Conservation (phyloP, 495 filamentous ascomycete species). For the Ascodesmis nigricans region DNA sequence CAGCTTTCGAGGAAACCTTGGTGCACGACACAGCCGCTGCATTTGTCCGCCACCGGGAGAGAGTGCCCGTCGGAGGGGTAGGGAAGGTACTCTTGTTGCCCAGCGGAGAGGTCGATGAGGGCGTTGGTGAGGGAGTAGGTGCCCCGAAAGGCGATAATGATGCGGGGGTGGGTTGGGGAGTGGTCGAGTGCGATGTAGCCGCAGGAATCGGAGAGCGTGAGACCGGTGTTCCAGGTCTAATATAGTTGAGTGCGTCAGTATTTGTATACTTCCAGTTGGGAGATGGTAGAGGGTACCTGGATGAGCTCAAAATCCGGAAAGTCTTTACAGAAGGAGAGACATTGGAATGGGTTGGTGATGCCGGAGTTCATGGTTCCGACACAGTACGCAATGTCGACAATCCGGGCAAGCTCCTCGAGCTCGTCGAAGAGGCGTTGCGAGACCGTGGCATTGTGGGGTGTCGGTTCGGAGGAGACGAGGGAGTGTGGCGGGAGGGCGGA, state of each 20-base stretch:
- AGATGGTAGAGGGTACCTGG: conserved; percentile 25
- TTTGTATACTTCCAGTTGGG: not conserved
- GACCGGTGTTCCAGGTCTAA: conserved; percentile 84
- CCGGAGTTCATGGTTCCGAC: conserved; percentile 54
- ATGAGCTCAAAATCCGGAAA: conserved; percentile 61
- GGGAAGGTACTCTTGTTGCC: conserved; percentile 75
- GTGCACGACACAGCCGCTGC: conserved; percentile 75
- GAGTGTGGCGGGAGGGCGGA: no score
- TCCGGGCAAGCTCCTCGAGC: conserved; percentile 61
- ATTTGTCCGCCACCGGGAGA: conserved; percentile 31
- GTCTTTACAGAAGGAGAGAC: conserved; percentile 59
- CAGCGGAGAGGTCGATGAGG: conserved; percentile 64
- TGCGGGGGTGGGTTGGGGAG: conserved; percentile 31
- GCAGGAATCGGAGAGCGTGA: conserved; percentile 71
- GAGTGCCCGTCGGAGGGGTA: conserved; percentile 37
- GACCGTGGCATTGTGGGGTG: no score
- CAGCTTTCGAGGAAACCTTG: conserved; percentile 72
- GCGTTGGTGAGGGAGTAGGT: conserved; percentile 86
- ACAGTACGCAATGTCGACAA: conserved; percentile 92
- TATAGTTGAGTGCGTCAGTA: conserved; percentile 1
- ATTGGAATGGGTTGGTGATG: conserved; percentile 59
- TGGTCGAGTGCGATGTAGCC: conserved; percentile 83
- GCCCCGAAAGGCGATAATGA: conserved; percentile 83
- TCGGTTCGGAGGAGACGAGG: no score
- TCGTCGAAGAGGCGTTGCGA: conserved; percentile 49